Evolutionary conservation across 768 basidiomycete species (phyloP).

Genomic region (Lactarius evosmus): DNA sequence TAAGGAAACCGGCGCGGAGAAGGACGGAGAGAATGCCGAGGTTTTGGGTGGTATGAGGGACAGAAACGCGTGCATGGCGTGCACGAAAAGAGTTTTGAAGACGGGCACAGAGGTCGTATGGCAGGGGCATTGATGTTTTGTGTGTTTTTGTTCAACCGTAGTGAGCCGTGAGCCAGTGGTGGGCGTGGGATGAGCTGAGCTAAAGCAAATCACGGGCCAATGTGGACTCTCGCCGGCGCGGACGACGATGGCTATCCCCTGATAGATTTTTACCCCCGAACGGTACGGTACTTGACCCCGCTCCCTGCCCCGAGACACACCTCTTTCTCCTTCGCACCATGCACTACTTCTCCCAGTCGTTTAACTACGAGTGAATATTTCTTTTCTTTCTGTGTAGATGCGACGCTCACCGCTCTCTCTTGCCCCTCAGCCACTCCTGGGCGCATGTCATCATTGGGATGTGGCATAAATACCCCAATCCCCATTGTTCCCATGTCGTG

Average conservation of each 20-base stretch:
- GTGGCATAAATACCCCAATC: slow-evolving; percentile 96
- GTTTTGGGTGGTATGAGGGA: slow-evolving; percentile 84
- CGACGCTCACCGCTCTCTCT: slow-evolving; percentile 20
- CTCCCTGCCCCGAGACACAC: slow-evolving; percentile 1
- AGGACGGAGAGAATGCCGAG: slow-evolving; percentile 91
- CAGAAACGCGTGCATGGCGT: slow-evolving; percentile 70
- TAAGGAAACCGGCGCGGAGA: slow-evolving; percentile 85
- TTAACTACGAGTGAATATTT: slow-evolving; percentile 72
- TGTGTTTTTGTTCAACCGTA: not conserved
- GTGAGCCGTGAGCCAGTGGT: not conserved
- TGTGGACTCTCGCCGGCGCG: not conserved
- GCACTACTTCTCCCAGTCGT: slow-evolving; percentile 86
- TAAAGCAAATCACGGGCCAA: not conserved
- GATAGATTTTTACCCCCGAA: not conserved
- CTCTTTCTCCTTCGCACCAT: slow-evolving; percentile 39
- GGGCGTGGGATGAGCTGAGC: slow-evolving; percentile 1
- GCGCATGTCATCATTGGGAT: slow-evolving; percentile 88
- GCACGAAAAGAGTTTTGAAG: slow-evolving; percentile 91
- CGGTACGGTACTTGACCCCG: slow-evolving; percentile 5
- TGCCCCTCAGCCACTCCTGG: slow-evolving; percentile 73
- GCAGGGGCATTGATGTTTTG: slow-evolving; percentile 59
- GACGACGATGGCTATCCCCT: slow-evolving; percentile 1
- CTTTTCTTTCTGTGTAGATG: slow-evolving; percentile 15
- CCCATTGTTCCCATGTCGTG: slow-evolving; percentile 84
- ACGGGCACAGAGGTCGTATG: slow-evolving; percentile 86